These are phyloP conservation scores for Elsinoe australis DNA, from an alignment of 2,329 filamentous ascomycete species.

Conservation along the genomic window DNA sequence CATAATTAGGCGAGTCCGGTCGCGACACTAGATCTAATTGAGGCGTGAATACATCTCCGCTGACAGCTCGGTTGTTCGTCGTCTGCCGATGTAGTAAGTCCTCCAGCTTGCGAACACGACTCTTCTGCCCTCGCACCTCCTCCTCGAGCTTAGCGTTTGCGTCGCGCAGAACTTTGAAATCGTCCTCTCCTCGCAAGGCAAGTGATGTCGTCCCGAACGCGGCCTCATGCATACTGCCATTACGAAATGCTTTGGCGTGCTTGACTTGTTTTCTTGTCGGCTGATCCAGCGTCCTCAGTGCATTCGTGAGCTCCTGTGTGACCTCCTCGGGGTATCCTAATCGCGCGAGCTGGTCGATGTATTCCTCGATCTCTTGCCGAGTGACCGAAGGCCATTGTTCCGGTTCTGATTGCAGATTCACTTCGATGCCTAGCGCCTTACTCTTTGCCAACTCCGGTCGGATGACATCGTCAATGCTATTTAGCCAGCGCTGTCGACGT, in stretches of 20 bases:
- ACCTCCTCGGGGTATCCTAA: constrained; percentile 59
- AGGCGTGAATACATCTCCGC: constrained; percentile 27
- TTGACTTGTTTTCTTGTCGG: constrained; percentile 82
- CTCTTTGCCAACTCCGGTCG: constrained; percentile 59
- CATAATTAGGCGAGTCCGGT: constrained; percentile 17
- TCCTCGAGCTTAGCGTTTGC: constrained; percentile 51
- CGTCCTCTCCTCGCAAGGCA: constrained; percentile 78
- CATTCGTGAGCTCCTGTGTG: constrained; percentile 64
- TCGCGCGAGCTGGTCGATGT: constrained; percentile 58
- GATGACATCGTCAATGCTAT: constrained; percentile 68
- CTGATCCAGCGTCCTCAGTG: constrained; percentile 68
- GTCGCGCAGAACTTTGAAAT: constrained; percentile 50
- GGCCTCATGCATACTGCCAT: constrained; percentile 90
- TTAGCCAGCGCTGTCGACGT: constrained; percentile 82
- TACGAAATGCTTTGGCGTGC: constrained; percentile 88
- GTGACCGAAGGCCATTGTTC: constrained; percentile 70
- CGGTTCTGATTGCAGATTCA: constrained; percentile 74
- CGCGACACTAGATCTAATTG: constrained; percentile 19
- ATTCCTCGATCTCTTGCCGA: constrained; percentile 68
- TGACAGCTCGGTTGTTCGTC: constrained; percentile 44
- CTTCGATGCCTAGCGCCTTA: constrained; percentile 68
- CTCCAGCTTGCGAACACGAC: constrained; percentile 81
- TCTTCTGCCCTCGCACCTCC: constrained; percentile 79
- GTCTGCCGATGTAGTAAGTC: constrained; percentile 82
- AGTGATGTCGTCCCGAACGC: constrained; percentile 78